Percentiles rank a stretch among this genome's conserved stretches.
These are phyloP conservation scores for Debaryomyces sp. DNA, from an alignment of 1,139 yeast species.

Conservation along the genomic window DNA sequence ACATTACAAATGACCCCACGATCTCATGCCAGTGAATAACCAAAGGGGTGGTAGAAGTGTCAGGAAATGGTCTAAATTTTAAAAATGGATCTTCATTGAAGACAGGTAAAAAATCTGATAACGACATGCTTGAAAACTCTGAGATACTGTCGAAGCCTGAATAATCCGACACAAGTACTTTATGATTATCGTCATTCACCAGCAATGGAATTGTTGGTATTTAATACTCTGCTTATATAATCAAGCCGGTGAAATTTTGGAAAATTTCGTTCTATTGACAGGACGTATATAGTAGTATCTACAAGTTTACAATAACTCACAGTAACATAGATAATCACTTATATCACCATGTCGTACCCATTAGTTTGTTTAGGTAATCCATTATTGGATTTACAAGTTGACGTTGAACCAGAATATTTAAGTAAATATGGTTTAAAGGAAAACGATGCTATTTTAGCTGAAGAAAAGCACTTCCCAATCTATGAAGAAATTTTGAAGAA, in stretches of 20 bases:
- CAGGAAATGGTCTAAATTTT: constrained; percentile 51
- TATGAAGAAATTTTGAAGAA: constrained; percentile 72
- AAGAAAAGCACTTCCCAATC: constrained; percentile 84
- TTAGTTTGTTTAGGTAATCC: constrained; percentile 62
- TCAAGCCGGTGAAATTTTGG: background rate
- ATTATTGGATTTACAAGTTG: constrained; percentile 84
- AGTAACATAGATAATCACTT: background rate
- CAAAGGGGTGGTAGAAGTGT: constrained; percentile 24
- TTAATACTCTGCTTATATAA: background rate
- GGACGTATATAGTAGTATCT: background rate
- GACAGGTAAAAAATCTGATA: constrained; percentile 24
- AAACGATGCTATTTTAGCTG: constrained; percentile 93
- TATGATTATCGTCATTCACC: background rate
- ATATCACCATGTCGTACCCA: constrained; percentile 37
- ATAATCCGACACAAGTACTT: background rate
- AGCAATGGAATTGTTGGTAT: background rate
- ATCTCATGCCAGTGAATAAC: constrained; percentile 59
- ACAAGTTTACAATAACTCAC: background rate
- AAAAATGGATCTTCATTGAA: constrained; percentile 47
- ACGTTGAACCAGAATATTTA: constrained; percentile 68
- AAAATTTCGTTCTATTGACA: background rate
- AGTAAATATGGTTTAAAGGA: constrained; percentile 83
- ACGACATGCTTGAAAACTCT: background rate
- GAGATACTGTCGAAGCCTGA: background rate
- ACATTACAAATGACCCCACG: constrained; percentile 40